phyloP scores from a whole-genome alignment of 805 yeast species.

The Candida bentonensis region DNA sequence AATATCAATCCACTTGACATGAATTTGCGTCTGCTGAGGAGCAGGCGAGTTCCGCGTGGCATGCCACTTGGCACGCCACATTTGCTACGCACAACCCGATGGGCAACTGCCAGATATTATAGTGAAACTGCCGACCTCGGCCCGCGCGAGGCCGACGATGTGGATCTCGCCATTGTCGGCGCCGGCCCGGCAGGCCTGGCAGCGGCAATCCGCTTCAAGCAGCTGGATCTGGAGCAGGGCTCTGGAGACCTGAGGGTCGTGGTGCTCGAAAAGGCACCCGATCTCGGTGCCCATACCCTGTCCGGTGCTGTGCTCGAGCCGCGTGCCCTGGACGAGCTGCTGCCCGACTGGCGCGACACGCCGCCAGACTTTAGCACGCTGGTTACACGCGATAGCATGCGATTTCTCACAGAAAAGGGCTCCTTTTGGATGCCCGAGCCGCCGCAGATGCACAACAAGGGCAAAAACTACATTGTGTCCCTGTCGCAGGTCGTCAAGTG shows the following conservation, averaged over 20 bases:
- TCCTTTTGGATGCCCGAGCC: conserved; percentile 81
- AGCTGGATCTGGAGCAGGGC: conserved; percentile 55
- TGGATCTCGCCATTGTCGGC: conserved; percentile 92
- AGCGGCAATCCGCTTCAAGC: conserved; percentile 81
- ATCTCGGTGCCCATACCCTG: conserved; percentile 82
- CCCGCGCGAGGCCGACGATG: conserved; percentile 70
- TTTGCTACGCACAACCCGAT: too few species aligned
- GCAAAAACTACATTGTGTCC: conserved; percentile 74
- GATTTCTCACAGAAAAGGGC: conserved; percentile 44
- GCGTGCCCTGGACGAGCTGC: conserved; percentile 64
- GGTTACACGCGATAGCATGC: conserved; percentile 65
- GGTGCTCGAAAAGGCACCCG: conserved; percentile 83
- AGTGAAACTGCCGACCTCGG: conserved; percentile 17
- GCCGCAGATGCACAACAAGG: conserved; percentile 72
- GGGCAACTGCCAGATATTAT: too few species aligned
- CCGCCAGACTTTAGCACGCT: conserved; percentile 50
- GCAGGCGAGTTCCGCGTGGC: too few species aligned
- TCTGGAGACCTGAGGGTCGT: conserved; percentile 67
- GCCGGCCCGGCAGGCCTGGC: conserved; percentile 98
- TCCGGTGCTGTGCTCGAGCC: conserved; percentile 96
- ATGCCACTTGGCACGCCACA: too few species aligned
- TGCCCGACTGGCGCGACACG: conserved; percentile 44
- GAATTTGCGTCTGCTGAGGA: too few species aligned
- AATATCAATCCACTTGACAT: too few species aligned
- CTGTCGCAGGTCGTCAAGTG: conserved; percentile 68